Percentiles rank a stretch among this genome's conserved stretches.
phyloP scores from a whole-genome alignment of 768 basidiomycete genomes.

The Lentinula sp. region DNA sequence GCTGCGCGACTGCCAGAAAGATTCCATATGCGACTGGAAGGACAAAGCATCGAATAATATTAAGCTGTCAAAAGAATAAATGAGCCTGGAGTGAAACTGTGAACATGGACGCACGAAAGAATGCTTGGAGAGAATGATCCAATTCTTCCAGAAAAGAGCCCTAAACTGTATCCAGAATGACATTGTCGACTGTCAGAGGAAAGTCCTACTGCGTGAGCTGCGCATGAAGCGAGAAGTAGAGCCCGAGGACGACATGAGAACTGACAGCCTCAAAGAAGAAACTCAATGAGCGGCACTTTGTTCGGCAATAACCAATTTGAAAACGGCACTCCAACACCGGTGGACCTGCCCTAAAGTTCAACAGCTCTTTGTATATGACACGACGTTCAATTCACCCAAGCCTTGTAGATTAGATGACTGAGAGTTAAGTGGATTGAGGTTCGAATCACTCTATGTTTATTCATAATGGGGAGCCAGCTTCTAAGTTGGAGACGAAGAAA shows the following conservation, averaged over 20 bases:
- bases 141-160: conserved; percentile 66
- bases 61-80: conserved; percentile 32
- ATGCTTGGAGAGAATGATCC: conserved; percentile 65
- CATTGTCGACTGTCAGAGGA: background rate
- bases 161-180: conserved; percentile 55
- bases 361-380: too few species aligned
- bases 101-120: conserved; percentile 42
- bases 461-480: background rate
- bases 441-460: too few species aligned
- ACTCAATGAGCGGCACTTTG: background rate
- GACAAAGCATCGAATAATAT: conserved; percentile 55
- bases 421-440: too few species aligned
- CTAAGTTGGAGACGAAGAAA: background rate
- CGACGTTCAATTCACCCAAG: too few species aligned
- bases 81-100: background rate
- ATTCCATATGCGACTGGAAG: conserved; percentile 61
- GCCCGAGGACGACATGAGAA: background rate
- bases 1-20: conserved; percentile 60
- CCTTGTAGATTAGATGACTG: too few species aligned
- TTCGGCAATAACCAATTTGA: background rate
- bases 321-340: background rate
- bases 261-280: background rate
- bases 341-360: background rate
- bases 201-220: conserved; percentile 19
- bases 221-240: background rate